Conservation (phyloP, 106 monocot species). For the Acanthochlamys bracteata region DNA sequence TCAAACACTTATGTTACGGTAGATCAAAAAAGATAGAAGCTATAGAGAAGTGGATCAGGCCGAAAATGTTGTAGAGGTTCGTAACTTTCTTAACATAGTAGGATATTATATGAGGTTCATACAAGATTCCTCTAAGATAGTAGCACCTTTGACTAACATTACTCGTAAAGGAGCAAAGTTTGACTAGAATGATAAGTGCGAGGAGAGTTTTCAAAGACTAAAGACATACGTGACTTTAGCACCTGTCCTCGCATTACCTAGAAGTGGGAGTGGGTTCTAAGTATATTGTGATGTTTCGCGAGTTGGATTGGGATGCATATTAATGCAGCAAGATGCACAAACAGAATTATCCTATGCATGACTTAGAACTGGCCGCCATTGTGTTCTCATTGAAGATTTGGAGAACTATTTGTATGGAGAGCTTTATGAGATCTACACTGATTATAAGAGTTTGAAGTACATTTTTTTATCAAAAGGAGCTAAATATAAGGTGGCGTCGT, state of each 20-base stretch:
- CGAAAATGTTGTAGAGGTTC: too few relatives aligned
- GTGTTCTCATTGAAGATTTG: neutral
- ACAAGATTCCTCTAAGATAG: neutral
- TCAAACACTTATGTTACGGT: neutral
- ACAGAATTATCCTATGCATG: neutral
- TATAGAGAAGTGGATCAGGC: neutral
- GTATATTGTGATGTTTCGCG: constrained; percentile 1
- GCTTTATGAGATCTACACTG: neutral
- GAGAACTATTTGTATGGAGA: too few relatives aligned
- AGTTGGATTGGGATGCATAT: constrained; percentile 1
- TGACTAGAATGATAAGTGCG: neutral
- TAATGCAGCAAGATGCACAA: constrained; percentile 2
- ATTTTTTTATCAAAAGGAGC: too few relatives aligned
- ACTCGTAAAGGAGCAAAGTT: neutral
- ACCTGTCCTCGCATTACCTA: neutral
- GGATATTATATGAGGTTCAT: neutral
- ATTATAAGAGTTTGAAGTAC: too few relatives aligned
- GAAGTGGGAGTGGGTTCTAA: neutral
- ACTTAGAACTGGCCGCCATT: neutral
- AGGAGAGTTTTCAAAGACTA: neutral
- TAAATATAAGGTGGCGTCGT: too few relatives aligned
- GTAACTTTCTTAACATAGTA: neutral
- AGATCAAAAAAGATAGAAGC: neutral
- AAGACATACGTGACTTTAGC: neutral
- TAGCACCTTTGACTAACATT: neutral